Evolutionary conservation across 2,329 filamentous ascomycete genomes (phyloP).

Genomic region (Penicillium sp.): DNA sequence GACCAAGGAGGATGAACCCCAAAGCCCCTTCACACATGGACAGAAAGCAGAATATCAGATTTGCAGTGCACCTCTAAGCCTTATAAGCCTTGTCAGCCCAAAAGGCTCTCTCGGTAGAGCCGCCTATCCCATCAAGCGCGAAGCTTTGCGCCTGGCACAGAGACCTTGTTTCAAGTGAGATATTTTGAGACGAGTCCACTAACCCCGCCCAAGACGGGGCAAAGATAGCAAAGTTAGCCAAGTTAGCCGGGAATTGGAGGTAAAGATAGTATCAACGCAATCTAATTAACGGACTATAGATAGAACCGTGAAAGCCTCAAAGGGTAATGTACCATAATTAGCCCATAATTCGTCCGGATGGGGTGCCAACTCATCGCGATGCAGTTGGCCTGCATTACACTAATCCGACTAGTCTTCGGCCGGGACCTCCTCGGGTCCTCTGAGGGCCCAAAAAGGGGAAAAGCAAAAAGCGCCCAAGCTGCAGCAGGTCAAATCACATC

Average conservation of each 20-base stretch:
- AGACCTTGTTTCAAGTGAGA: conserved; percentile 27
- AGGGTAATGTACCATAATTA: conserved; percentile 26
- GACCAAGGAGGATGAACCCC: not conserved
- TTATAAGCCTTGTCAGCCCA: conserved; percentile 5
- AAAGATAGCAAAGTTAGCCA: conserved; percentile 11
- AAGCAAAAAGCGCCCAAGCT: conserved; percentile 12
- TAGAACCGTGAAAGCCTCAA: conserved; percentile 16
- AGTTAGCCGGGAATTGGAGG: not conserved
- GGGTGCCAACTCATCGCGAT: conserved; percentile 12
- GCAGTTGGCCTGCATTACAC: not conserved
- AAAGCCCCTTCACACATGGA: not conserved
- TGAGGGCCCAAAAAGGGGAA: not conserved
- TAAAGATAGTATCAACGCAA: conserved; percentile 28
- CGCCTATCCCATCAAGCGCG: conserved; percentile 9
- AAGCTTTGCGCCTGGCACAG: conserved; percentile 24
- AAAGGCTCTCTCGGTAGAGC: not conserved
- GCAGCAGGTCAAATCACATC: conserved; percentile 16
- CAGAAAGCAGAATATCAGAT: not conserved
- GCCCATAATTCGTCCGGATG: conserved; percentile 15
- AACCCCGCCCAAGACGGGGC: conserved; percentile 4
- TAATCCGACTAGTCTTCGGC: not conserved
- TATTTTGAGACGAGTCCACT: conserved; percentile 21
- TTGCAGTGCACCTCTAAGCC: not conserved
- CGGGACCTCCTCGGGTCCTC: not conserved
- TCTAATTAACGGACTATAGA: conserved; percentile 23